Conservation (phyloP, 345 rosid genomes). For the Mallotus nudiflorus region DNA sequence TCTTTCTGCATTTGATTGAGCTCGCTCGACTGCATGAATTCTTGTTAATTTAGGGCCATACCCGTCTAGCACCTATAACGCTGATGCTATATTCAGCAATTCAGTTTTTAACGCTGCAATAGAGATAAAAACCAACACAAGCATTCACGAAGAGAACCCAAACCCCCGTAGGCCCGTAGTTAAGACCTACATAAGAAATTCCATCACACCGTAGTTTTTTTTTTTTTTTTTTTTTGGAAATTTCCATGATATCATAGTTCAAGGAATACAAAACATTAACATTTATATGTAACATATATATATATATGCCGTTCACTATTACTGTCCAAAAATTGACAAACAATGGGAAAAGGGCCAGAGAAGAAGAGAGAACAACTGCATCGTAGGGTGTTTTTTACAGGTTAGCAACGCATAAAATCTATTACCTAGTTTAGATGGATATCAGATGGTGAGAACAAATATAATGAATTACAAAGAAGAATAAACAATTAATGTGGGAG, state of each 20-base stretch:
- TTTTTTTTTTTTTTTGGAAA: no score
- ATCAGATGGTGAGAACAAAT: constrained; percentile 31
- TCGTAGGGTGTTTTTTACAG: constrained; percentile 20
- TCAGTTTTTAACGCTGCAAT: no score
- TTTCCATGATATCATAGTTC: neutral
- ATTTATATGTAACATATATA: neutral
- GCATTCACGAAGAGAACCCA: neutral
- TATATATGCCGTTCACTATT: constrained; percentile 15
- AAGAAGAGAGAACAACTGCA: neutral
- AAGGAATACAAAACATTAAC: constrained; percentile 24
- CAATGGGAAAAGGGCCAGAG: neutral
- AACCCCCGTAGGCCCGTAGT: neutral
- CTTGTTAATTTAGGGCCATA: no score
- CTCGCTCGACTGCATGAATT: no score
- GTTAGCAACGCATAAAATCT: constrained; percentile 26
- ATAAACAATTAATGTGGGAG: constrained; percentile 38
- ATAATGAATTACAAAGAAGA: constrained; percentile 44
- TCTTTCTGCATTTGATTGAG: no score
- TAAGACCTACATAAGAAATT: no score
- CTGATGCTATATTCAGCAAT: no score
- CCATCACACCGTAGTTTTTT: no score
- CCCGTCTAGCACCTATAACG: no score
- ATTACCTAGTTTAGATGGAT: constrained; percentile 23
- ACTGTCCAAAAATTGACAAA: constrained; percentile 6
- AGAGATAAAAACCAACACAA: neutral